These are phyloP conservation scores for Skeletonema costatum DNA, from an alignment of 108 stramenopile species.

Conservation along the genomic window DNA sequence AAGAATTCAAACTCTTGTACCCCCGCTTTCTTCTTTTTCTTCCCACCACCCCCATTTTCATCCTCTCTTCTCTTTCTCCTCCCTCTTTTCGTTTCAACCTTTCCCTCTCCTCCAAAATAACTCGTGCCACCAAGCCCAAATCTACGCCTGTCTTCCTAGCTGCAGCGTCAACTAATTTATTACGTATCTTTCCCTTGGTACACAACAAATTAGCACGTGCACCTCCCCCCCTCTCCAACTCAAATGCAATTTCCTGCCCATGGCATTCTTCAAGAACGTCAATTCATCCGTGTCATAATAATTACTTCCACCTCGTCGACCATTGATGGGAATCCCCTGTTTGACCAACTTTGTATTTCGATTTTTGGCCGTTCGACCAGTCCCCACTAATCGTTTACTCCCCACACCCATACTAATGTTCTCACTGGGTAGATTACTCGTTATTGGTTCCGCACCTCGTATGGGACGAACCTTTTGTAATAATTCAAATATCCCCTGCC, in stretches of 20 bases:
- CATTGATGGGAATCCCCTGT: conserved; percentile 51
- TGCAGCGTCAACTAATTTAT: conserved; percentile 83
- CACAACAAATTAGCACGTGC: conserved; percentile 81
- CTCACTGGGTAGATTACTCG: conserved; percentile 87
- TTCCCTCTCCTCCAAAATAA: conserved; percentile 53
- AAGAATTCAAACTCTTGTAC: conserved; percentile 58
- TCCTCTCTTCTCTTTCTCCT: conserved; percentile 37
- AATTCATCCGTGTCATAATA: conserved; percentile 54
- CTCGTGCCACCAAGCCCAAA: conserved; percentile 55
- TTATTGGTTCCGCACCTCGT: conserved; percentile 64
- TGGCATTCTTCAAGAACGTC: conserved; percentile 87
- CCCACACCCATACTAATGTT: conserved; percentile 88
- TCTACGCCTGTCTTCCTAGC: conserved; percentile 78
- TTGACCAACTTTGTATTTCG: conserved; percentile 73
- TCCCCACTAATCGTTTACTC: conserved; percentile 84
- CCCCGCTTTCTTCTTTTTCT: conserved; percentile 28
- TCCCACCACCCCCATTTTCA: conserved; percentile 23
- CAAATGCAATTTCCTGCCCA: conserved; percentile 84
- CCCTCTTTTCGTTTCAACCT: conserved; percentile 40
- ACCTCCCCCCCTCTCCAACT: conserved; percentile 88
- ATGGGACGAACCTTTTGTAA: conserved; percentile 83
- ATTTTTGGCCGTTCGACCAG: conserved; percentile 86
- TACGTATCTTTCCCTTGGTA: conserved; percentile 52
- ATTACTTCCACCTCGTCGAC: conserved; percentile 11
- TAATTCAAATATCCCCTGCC: conserved; percentile 81